Percentiles rank a stretch among this genome's conserved stretches.
phyloP scores from a whole-genome alignment of 1,284 basidiomycete species.

The Trametes sp. region DNA sequence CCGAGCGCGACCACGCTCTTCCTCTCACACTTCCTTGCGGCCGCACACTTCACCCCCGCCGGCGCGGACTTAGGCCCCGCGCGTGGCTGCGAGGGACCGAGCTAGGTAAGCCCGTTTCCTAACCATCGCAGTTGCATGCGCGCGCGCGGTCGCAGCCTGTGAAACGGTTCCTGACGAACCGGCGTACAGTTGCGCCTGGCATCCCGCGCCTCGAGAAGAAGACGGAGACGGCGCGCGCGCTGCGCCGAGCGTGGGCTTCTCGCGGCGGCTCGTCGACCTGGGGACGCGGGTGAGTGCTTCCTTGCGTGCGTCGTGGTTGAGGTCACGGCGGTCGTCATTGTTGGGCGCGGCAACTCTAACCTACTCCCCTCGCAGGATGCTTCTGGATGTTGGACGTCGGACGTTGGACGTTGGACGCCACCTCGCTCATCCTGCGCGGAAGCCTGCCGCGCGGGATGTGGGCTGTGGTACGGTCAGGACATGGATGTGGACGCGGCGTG shows the following conservation, averaged over 20 bases:
- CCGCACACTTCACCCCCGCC: constrained; percentile 28
- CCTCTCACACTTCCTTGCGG: constrained; percentile 35
- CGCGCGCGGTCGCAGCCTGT: too few relatives aligned
- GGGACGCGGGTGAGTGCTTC: constrained; percentile 3
- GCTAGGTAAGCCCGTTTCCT: constrained; percentile 7
- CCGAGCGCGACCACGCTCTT: constrained; percentile 20
- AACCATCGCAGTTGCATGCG: too few relatives aligned
- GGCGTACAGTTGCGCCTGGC: background rate
- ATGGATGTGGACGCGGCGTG: too few relatives aligned
- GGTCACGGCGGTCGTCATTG: background rate
- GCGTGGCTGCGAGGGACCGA: background rate
- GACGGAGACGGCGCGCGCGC: background rate
- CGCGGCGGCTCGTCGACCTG: constrained; percentile 1
- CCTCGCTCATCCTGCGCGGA: too few relatives aligned
- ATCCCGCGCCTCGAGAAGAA: background rate
- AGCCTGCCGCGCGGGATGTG: too few relatives aligned
- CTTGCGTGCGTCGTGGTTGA: background rate
- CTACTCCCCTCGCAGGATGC: background rate
- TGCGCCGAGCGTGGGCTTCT: constrained; percentile 1
- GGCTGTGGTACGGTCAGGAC: too few relatives aligned
- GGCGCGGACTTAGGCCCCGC: constrained; percentile 8
- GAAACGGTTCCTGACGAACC: background rate
- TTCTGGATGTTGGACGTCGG: too few relatives aligned
- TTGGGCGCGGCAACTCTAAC: background rate
- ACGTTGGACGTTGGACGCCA: too few relatives aligned